A percentile compares a stretch with the other conserved stretches of the same genome.
Evolutionary conservation across 2,329 filamentous ascomycete genomes (phyloP).

Genomic region (Colletotrichum theobromicola): DNA sequence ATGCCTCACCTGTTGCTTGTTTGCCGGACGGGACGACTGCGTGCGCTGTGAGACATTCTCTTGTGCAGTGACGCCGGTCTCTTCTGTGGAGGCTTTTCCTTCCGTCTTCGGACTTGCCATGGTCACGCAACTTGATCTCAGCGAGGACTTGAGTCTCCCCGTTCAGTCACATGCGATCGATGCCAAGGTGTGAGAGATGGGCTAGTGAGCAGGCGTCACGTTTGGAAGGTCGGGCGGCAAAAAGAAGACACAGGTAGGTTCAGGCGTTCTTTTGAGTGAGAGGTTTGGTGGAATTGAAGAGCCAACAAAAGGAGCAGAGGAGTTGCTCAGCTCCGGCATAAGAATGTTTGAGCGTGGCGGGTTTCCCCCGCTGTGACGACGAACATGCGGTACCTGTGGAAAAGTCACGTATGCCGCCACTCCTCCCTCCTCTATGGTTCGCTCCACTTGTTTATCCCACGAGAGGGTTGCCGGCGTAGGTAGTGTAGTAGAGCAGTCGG

Average conservation of each 20-base stretch:
- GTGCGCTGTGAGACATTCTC: slow-evolving; percentile 39
- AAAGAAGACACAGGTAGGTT: background rate
- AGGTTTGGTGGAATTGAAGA: background rate
- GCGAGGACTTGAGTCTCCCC: background rate
- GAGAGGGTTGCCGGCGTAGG: background rate
- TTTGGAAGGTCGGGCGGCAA: background rate
- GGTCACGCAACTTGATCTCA: background rate
- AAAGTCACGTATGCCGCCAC: slow-evolving; percentile 1
- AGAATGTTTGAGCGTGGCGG: background rate
- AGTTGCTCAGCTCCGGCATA: background rate
- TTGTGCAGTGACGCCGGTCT: slow-evolving; percentile 32
- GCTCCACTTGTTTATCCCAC: background rate
- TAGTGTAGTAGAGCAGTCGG: background rate
- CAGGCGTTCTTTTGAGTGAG: background rate
- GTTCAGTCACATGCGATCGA: background rate
- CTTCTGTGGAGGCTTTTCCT: slow-evolving; percentile 18
- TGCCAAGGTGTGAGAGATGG: background rate
- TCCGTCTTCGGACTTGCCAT: background rate
- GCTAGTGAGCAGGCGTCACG: background rate
- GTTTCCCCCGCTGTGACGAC: background rate
- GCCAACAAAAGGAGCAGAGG: background rate
- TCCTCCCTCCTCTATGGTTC: background rate
- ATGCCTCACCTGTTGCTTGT: slow-evolving; percentile 44
- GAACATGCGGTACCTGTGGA: background rate
- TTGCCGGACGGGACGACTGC: slow-evolving; percentile 28